Evolutionary conservation across 768 basidiomycete genomes (phyloP), one percentile per base, ranked within the genome.

Genomic region (Leucogyrophana mollusca): DNA sequence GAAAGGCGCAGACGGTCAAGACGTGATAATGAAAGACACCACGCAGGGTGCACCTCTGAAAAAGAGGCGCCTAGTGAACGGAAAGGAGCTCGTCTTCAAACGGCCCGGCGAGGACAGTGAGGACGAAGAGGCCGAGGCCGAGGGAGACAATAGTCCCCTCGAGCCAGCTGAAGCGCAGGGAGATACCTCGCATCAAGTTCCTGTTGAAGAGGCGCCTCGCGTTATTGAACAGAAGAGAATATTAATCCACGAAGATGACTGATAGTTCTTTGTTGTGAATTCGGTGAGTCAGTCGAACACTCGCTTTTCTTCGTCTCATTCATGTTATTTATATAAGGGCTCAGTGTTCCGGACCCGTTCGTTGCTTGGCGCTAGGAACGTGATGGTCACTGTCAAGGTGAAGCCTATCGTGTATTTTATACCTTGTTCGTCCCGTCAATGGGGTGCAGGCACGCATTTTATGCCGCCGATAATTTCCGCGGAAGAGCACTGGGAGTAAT

Each of bases 21-120:
- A 52, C 21, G 64, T 57, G 20, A 59, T 58, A 34, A 52, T 50
- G 11, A 52, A 58, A 14, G 52, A 51, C 38, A 52, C 54, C 38
- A 52, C 59, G 9, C 46, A 56, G 10, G 71, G 72, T 24, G 70
- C 65, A 10, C 82, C 83, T 1, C 56, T 85, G 40, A 93, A 92
- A 74, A 94, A 91, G 64, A 70, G 91, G 47, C 76, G 92, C 52
- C 66, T 95, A 23, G 82, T 94, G 0, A 88, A 82, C 47, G 91
- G 87, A 49, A 78, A 80, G 56, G 89, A 83, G 57, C 64, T 94
- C 14, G 68, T 76, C 27, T 83, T 83, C 59, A 70, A 67, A 54
- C 61, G 63, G 53, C 78, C 78, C 8, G 80, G 76, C 7, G 79
- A 80, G 46, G 78, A 73, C 45, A 69, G 60, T 40, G 72, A 68